Evolutionary conservation across 768 basidiomycete species (phyloP), one percentile per base, ranked within the genome.

Genomic region (Mycena alexandri): DNA sequence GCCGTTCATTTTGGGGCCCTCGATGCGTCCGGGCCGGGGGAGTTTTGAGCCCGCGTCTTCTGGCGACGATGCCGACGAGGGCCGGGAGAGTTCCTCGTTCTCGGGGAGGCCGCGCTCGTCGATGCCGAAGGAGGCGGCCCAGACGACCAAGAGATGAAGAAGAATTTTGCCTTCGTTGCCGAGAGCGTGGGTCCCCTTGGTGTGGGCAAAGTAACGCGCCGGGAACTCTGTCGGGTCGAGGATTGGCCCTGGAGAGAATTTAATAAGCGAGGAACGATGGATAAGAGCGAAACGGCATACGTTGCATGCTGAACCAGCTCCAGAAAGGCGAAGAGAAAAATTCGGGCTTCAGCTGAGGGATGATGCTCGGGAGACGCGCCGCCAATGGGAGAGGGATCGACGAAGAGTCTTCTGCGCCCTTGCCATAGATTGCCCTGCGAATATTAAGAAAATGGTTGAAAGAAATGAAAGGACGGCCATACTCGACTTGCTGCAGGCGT

Each of bases 281-380:
- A 53, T 59, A 63, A 24, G 9, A 68, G 65, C 68, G 34, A 43
- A 72, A 21, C 3, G 10, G 66, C 85, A 78, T 76, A 96, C 96
- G 89, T 77, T 98, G 96, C 34, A 94, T 81, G 67, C 89, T 87
- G 73, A 98, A 94, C 80, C 91, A 89, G 36, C 85, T 83, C 85
- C 94, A 98, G 80, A 97, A 98, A 0, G 90, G 83, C 10, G 94
- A 95, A 36, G 82, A 81, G 76, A 98, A 94, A 77, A 98, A 97
- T 58, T 93, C 88, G 9, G 85, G 83, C 52, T 89, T 87, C 54
- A 97, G 86, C 33, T 85, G 85, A 2, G 95, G 93, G 48, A 95
- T 93, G 42, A 82, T 81, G 66, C 80, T 86, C 22, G 85, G 82
- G 3, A 85, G 77, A 56, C 84, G 82, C 22, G 83, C 76, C 14